These are phyloP conservation scores for Viola pubescens DNA, from an alignment of 441 rosid species.

Conservation along the genomic window DNA sequence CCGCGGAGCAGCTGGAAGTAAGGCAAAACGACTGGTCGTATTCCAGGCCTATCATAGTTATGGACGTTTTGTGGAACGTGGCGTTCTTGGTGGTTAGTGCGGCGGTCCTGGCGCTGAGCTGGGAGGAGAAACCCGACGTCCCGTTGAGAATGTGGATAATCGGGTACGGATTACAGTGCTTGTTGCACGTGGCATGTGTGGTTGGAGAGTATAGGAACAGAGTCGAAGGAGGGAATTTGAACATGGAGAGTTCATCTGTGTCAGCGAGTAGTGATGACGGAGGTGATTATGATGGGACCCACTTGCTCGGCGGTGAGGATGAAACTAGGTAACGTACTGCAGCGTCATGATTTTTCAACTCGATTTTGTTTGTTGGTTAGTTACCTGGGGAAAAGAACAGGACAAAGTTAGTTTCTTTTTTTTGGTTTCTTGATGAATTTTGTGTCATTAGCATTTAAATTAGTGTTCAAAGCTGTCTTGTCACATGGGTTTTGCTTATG, in stretches of 20 bases:
- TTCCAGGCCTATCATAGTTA: slow-evolving; percentile 77
- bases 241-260: slow-evolving; percentile 23
- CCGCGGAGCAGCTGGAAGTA: slow-evolving; percentile 93
- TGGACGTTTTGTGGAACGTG: slow-evolving; percentile 78
- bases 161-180: slow-evolving; percentile 70
- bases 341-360: too few species aligned
- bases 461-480: too few species aligned
- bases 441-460: too few species aligned
- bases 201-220: slow-evolving; percentile 58
- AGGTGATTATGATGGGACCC: slow-evolving; percentile 27
- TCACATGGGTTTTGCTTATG: background rate
- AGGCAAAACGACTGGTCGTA: slow-evolving; percentile 93
- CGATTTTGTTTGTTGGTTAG: background rate
- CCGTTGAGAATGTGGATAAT: slow-evolving; percentile 73
- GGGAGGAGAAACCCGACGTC: slow-evolving; percentile 51
- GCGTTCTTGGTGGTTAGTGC: slow-evolving; percentile 61
- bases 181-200: slow-evolving; percentile 68
- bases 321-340: slow-evolving; percentile 33
- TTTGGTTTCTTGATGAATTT: too few species aligned
- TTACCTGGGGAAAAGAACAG: background rate
- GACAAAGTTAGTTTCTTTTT: background rate
- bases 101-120: slow-evolving; percentile 50
- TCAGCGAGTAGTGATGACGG: slow-evolving; percentile 40
- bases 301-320: slow-evolving; percentile 28
- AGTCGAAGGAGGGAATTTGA: slow-evolving; percentile 25